phyloP scores from a whole-genome alignment of 352 stramenopile genomes.

The Phytophthora capsici region DNA sequence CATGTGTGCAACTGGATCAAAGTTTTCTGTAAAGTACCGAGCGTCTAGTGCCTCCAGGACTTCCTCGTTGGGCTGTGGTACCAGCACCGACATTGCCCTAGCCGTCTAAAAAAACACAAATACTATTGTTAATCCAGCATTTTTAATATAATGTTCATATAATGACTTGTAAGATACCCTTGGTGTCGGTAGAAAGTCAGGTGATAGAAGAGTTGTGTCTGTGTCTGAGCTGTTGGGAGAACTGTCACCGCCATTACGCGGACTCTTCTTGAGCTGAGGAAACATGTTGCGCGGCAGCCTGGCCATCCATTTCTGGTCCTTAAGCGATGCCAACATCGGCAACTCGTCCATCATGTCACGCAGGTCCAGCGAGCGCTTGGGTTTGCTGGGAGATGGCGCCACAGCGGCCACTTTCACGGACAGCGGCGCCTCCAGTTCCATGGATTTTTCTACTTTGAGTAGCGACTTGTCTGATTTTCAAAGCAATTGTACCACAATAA shows the following conservation, averaged over 20 bases:
- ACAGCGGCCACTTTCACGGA: conserved; percentile 23
- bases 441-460: conserved; percentile 25
- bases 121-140: neutral
- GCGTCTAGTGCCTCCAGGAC: conserved; percentile 75
- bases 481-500: no score
- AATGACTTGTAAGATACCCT: conserved; percentile 26
- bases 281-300: conserved; percentile 54
- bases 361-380: conserved; percentile 47
- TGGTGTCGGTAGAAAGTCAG: conserved; percentile 45
- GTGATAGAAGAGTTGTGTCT: conserved; percentile 32
- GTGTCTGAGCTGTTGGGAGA: conserved; percentile 23
- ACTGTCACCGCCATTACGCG: conserved; percentile 12
- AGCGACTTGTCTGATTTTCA: conserved; percentile 11
- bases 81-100: conserved; percentile 64
- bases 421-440: conserved; percentile 29
- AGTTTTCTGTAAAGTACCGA: conserved; percentile 83
- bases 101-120: conserved; percentile 33
- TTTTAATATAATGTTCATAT: neutral
- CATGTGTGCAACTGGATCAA: conserved; percentile 72
- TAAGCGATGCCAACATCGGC: conserved; percentile 56
- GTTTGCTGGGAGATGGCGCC: conserved; percentile 9
- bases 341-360: conserved; percentile 72
- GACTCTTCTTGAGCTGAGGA: conserved; percentile 27
- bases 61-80: conserved; percentile 70
- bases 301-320: conserved; percentile 75